Evolutionary conservation across 495 filamentous ascomycete species (phyloP).

Genomic region (Mytilinidion resinicola): DNA sequence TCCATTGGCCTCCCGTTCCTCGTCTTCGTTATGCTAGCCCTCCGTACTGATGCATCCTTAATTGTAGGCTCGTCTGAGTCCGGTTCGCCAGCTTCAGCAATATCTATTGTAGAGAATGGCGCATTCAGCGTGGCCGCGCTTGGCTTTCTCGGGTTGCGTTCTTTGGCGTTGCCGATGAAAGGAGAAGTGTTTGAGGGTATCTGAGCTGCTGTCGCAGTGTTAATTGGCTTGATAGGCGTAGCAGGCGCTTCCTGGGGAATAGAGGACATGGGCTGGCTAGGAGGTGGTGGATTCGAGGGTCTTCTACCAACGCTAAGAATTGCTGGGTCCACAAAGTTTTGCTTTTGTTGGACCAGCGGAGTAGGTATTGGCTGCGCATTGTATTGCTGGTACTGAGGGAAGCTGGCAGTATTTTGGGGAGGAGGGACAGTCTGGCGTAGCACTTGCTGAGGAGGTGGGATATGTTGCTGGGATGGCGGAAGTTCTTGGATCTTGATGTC

Average conservation of each 20-base stretch:
- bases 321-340: conserved; percentile 36
- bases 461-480: background rate
- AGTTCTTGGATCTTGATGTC: conserved; percentile 47
- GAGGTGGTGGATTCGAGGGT: conserved; percentile 8
- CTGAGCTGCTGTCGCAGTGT: conserved; percentile 18
- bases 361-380: conserved; percentile 3
- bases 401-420: conserved; percentile 15
- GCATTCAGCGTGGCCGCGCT: conserved; percentile 28
- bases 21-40: conserved; percentile 25
- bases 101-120: conserved; percentile 28
- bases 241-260: conserved; percentile 29
- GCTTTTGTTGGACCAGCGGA: conserved; percentile 12
- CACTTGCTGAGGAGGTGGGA: conserved; percentile 14
- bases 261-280: conserved; percentile 7
- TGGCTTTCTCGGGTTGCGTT: conserved; percentile 12
- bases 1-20: conserved; percentile 29
- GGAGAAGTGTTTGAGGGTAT: conserved; percentile 33
- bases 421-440: conserved; percentile 30
- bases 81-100: conserved; percentile 21
- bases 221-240: conserved; percentile 31
- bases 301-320: conserved; percentile 37
- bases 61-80: conserved; percentile 19
- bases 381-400: conserved; percentile 13
- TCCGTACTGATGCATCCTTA: conserved; percentile 7
- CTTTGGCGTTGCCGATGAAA: conserved; percentile 26